Evolutionary conservation across 139 green algal genomes (phyloP).

Genomic region (Astrephomene gubernaculifera): DNA sequence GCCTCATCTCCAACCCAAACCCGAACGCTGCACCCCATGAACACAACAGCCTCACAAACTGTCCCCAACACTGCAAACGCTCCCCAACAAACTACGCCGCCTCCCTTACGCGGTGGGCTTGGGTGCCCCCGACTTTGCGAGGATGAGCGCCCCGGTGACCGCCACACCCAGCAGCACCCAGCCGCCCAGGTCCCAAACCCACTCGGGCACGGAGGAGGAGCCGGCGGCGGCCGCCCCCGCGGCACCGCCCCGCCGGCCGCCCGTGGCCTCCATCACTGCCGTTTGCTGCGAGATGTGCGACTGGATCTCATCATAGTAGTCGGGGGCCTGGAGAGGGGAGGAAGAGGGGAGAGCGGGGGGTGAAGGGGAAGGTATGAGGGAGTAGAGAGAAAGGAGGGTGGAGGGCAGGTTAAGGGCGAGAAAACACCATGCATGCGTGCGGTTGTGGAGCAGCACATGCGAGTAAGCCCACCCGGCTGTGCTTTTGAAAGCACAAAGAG

Average conservation of each 20-base stretch:
- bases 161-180: constrained; percentile 76
- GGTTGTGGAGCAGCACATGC: no score
- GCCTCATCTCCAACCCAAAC: no score
- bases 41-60: no score
- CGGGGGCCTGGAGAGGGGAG: constrained; percentile 66
- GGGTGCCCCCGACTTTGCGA: constrained; percentile 30
- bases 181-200: constrained; percentile 89
- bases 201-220: constrained; percentile 58
- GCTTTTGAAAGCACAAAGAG: no score
- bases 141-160: constrained; percentile 59
- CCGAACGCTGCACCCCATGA: no score
- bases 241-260: background rate
- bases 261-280: background rate
- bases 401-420: no score
- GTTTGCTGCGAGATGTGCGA: constrained; percentile 68
- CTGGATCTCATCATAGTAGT: constrained; percentile 93
- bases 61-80: no score
- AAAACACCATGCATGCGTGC: no score
- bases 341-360: background rate
- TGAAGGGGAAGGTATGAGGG: background rate
- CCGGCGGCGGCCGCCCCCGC: background rate
- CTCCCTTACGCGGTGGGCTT: constrained; percentile 5
- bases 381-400: background rate
- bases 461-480: no score
- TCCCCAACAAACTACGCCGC: no score